Evolutionary conservation across 805 yeast species (phyloP).

Genomic region (Ogataea minuta): DNA sequence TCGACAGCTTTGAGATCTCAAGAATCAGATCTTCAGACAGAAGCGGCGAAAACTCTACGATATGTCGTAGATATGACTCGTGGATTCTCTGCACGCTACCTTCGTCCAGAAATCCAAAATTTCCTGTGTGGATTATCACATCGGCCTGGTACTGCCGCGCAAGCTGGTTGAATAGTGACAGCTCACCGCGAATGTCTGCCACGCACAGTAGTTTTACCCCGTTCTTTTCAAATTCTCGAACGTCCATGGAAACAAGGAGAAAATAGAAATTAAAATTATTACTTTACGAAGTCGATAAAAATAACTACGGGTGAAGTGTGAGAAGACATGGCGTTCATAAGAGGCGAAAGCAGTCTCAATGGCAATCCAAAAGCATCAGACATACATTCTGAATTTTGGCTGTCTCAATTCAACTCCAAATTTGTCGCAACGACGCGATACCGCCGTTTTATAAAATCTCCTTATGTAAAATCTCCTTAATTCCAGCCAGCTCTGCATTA

Average conservation of each 20-base stretch:
- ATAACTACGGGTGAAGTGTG: too few relatives aligned
- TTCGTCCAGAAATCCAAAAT: slow-evolving; percentile 71
- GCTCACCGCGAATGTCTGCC: slow-evolving; percentile 57
- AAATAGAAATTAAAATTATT: slow-evolving; percentile 2
- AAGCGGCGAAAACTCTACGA: slow-evolving; percentile 64
- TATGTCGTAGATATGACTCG: slow-evolving; percentile 58
- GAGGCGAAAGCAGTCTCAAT: too few relatives aligned
- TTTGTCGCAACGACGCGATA: too few relatives aligned
- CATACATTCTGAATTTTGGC: background rate
- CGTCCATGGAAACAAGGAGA: slow-evolving; percentile 3
- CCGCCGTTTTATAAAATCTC: too few relatives aligned
- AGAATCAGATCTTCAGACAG: slow-evolving; percentile 48
- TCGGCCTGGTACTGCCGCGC: slow-evolving; percentile 48
- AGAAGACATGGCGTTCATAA: too few relatives aligned
- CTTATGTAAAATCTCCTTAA: too few relatives aligned
- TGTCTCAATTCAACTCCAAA: too few relatives aligned
- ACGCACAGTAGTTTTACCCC: slow-evolving; percentile 35
- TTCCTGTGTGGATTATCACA: slow-evolving; percentile 68
- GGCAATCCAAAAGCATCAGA: background rate
- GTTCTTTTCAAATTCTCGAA: slow-evolving; percentile 17
- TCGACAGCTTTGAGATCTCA: slow-evolving; percentile 51
- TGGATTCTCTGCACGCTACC: slow-evolving; percentile 53
- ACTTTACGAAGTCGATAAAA: too few relatives aligned
- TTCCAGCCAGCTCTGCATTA: too few relatives aligned
- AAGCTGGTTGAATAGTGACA: slow-evolving; percentile 47